Evolutionary conservation across 192 early-diverging fungal genomes (phyloP).

Genomic region (Phycomyces blakesleeanus): DNA sequence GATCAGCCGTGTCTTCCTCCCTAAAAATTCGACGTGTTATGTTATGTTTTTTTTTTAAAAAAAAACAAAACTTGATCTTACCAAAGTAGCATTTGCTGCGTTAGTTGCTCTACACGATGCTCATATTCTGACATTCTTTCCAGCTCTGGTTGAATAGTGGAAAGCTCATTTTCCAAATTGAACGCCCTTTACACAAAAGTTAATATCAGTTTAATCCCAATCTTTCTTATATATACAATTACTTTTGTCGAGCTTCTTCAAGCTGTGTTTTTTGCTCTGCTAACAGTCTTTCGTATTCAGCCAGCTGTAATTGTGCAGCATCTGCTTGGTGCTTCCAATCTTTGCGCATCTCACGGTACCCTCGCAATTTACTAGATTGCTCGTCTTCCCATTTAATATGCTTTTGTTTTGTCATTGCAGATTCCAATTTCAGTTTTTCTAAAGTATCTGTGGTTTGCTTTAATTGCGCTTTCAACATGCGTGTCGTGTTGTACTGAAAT

Average conservation of each 20-base stretch:
- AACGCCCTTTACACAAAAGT: conserved; percentile 33
- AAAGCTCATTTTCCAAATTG: conserved; percentile 41
- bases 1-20: conserved; percentile 38
- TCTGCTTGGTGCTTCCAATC: conserved; percentile 42
- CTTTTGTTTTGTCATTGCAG: conserved; percentile 41
- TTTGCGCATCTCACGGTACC: conserved; percentile 46
- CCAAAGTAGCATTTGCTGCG: conserved; percentile 48
- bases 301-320: conserved; percentile 36
- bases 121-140: conserved; percentile 47
- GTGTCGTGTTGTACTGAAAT: conserved; percentile 43
- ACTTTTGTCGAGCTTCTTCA: conserved; percentile 29
- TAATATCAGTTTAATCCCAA: background rate
- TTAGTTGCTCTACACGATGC: conserved; percentile 45
- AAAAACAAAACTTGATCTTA: conserved; percentile 17
- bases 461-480: conserved; percentile 43
- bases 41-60: conserved; percentile 8
- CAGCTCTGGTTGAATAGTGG: conserved; percentile 42
- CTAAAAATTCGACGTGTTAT: background rate
- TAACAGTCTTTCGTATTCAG: conserved; percentile 29
- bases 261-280: conserved; percentile 24
- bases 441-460: conserved; percentile 37
- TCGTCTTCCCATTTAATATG: conserved; percentile 56
- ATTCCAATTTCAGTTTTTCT: conserved; percentile 46
- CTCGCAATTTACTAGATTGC: conserved; percentile 41
- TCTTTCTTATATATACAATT: background rate